Evolutionary conservation across 2,329 filamentous ascomycete genomes (phyloP), one percentile per base, ranked within the genome.

Genomic region (Neonectria magnoliae): DNA sequence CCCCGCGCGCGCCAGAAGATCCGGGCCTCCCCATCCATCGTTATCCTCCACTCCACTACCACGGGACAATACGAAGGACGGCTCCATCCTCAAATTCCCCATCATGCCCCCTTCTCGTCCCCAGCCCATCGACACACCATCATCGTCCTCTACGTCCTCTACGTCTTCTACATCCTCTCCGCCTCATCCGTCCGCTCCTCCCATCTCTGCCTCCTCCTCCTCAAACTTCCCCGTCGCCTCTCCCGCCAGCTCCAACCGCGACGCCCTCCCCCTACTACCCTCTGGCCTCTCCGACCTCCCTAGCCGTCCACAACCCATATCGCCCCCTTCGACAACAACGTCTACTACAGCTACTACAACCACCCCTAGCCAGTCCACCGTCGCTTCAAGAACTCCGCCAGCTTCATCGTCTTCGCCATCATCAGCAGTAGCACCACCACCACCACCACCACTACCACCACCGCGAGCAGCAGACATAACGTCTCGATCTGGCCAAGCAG

Each of bases 61-160:
- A 50, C 44, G 44, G 44, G 47, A 59, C 61, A 59, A 38, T 59
- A 59, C 59, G 44, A 58, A 59, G 59, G 29, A 29, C 29, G 29
- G 47, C 61, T 52, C 61, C 51, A 36, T 56, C 42, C 58, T 16
- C 36, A 38, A 38, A n/a, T 38, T n/a, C 36, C 36, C 59, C 65
- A 61, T 68, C 63, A 68, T 68, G 66, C 61, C 64, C 53, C 38
- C 63, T 60, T 48, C 58, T 47, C 69, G 59, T 65, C 68, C 53
- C 57, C 70, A 64, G 53, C 48, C 53, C 41, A 42, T 25, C 22
- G 51, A 36, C 33, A 52, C 50, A 33, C 44, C 63, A 27, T 38
- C 50, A 36, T 47, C 62, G n/a, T 16, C 44, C 16, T 47, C 36
- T 47, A 31, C 41, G 5, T 63, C 51, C 41, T 29, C 36, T 57